Conservation (phyloP, 1,284 basidiomycete species). For the Tilletia caries region DNA sequence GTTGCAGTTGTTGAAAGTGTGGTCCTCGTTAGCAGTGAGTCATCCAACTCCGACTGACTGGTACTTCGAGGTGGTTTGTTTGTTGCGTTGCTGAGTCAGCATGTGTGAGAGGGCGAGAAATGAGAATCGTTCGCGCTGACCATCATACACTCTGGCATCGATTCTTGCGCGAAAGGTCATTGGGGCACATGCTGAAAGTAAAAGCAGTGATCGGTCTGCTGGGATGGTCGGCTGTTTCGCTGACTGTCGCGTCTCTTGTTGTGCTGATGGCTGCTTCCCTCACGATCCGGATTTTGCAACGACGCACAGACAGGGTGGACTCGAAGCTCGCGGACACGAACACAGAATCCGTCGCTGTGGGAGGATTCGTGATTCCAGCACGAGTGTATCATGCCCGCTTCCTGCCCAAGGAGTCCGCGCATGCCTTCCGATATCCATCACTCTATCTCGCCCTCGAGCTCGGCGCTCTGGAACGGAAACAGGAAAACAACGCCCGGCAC, state of each 20-base stretch:
- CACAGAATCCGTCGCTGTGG: neutral
- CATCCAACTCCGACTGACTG: too few relatives aligned
- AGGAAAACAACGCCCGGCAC: slow-evolving; percentile 58
- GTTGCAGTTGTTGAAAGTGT: too few relatives aligned
- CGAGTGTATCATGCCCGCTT: slow-evolving; percentile 61
- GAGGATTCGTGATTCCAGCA: slow-evolving; percentile 27
- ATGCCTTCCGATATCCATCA: slow-evolving; percentile 67
- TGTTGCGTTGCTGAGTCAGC: too few relatives aligned
- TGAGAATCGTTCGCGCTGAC: too few relatives aligned
- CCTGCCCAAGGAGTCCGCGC: slow-evolving; percentile 60
- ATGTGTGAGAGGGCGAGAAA: too few relatives aligned
- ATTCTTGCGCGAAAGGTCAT: too few relatives aligned
- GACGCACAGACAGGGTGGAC: neutral
- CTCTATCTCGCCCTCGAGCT: slow-evolving; percentile 65
- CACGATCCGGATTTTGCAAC: neutral
- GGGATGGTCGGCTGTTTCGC: neutral
- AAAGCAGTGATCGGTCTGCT: neutral
- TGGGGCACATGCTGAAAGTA: too few relatives aligned
- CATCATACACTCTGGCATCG: too few relatives aligned
- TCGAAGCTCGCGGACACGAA: neutral
- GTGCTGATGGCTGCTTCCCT: neutral
- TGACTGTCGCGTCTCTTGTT: neutral
- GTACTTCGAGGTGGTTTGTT: too few relatives aligned
- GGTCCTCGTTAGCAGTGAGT: too few relatives aligned
- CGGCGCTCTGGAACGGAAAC: slow-evolving; percentile 59